phyloP scores from a whole-genome alignment of 2,329 filamentous ascomycete genomes.

The Diaporthe citriasiana region DNA sequence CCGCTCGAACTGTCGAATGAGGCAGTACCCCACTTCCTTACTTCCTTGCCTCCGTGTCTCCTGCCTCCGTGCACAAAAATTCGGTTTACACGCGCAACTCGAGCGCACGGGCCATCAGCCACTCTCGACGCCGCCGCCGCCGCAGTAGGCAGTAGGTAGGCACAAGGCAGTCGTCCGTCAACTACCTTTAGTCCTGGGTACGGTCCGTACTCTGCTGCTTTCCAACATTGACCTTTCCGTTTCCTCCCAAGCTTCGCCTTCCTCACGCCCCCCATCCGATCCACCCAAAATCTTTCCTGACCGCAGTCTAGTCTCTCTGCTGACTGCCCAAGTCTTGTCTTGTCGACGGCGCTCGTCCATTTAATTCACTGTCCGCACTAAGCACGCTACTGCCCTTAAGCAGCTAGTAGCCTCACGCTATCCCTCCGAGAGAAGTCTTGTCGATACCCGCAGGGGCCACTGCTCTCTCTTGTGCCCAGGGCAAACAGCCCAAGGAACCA shows the following conservation, averaged over 20 bases:
- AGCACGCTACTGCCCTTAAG: constrained; percentile 14
- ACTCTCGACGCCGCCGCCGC: constrained; percentile 27
- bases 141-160: constrained; percentile 6
- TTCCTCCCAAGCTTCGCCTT: constrained; percentile 35
- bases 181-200: constrained; percentile 19
- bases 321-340: constrained; percentile 23
- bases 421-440: not conserved
- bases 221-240: constrained; percentile 38
- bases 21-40: constrained; percentile 37
- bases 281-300: constrained; percentile 28
- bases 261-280: constrained; percentile 23
- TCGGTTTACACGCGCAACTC: constrained; percentile 32
- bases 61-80: constrained; percentile 35
- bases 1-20: constrained; percentile 28
- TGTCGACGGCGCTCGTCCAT: constrained; percentile 11
- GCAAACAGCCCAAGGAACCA: constrained; percentile 2
- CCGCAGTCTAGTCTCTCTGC: not conserved
- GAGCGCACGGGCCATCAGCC: constrained; percentile 28
- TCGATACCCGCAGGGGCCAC: not conserved
- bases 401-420: constrained; percentile 5
- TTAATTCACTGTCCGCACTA: constrained; percentile 21
- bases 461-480: not conserved
- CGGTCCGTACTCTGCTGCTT: constrained; percentile 25
- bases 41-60: constrained; percentile 24
- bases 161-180: constrained; percentile 14